Evolutionary conservation across 306 rosid species (phyloP).

Genomic region (Prunus fruticosa): DNA sequence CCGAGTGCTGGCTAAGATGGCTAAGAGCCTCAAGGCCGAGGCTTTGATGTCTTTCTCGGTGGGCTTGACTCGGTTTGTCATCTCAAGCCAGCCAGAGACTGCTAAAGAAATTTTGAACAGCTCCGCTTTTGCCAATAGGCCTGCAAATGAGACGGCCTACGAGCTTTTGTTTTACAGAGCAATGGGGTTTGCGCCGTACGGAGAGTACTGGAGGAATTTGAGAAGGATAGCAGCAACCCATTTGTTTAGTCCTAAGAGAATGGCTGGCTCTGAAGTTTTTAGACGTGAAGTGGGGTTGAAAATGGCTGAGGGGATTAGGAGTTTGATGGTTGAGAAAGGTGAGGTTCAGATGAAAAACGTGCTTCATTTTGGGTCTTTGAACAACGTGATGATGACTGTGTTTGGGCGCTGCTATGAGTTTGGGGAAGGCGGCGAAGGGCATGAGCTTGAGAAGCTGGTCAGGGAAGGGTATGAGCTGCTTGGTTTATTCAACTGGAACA

Average conservation of each 20-base stretch:
- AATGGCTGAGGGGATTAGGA: conserved; percentile 18
- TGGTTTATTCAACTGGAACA: conserved; percentile 35
- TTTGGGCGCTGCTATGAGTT: conserved; percentile 32
- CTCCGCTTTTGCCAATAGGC: conserved; percentile 38
- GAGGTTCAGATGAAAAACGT: conserved; percentile 19
- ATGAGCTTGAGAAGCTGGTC: conserved; percentile 33
- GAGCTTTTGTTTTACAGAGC: conserved; percentile 41
- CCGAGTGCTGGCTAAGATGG: conserved; percentile 22
- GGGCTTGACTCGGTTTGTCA: conserved; percentile 30
- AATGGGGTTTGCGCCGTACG: conserved; percentile 47
- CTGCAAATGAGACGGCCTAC: conserved; percentile 41
- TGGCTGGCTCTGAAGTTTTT: conserved; percentile 14
- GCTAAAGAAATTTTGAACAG: conserved; percentile 33
- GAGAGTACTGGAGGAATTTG: conserved; percentile 39
- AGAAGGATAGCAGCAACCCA: conserved; percentile 36
- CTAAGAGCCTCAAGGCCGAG: conserved; percentile 12
- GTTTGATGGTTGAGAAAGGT: neutral
- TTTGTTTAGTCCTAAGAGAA: conserved; percentile 33
- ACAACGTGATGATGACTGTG: conserved; percentile 36
- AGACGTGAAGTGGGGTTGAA: conserved; percentile 16
- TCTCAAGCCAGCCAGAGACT: conserved; percentile 30
- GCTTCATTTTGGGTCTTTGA: conserved; percentile 35
- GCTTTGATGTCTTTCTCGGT: conserved; percentile 37
- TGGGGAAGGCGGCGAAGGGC: neutral
- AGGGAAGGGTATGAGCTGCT: conserved; percentile 42